Base-by-base conservation (phyloP, 108 stramenopile species). In the Fragilaria crotonensis region DNA sequence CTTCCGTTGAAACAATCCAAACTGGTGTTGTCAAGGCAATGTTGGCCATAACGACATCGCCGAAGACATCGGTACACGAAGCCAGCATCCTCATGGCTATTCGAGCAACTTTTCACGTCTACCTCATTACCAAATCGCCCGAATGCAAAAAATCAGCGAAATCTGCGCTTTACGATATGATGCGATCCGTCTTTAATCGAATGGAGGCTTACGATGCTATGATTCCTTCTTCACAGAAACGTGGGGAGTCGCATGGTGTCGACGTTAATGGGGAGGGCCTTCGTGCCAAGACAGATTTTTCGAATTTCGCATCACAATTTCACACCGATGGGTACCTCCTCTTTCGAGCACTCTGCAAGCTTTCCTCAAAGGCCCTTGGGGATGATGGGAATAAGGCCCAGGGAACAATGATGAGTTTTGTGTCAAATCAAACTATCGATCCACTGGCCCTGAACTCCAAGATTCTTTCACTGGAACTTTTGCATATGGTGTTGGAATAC, bases 281-380 rank as follows among this genome's bases (percentile, higher is more conserved):
- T 44, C 41, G 14, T 9, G 41, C 9, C 41, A 44, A 44, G 41
- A 17, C 25, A 5, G 18, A 25, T 41, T 63, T 50, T 54, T 1
- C 52, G 45, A 29, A 55, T 0, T 96, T 96, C 60, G 62, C 74
- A 21, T 94, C 93, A 0, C 72, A 91, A 57, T 93, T 80, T 62
- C 95, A 99, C 62, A 90, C 87, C 28, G 97, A 99, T 68, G 83
- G 88, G 48, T 97, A 93, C 63, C 77, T 95, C 54, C 72, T 98
- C 45, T 92, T 98, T 62, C 87, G 99, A 4, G 95, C 96, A 1
- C 73, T 99, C 19, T 97, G 97, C 79, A 95, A 94, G 63, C 70
- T 97, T 30, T 85, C 79, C 46, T 83, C 87, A 27, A 97, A 96
- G 66, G 85, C 84, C 28, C 61, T 94, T 3, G 74, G 72, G 58